These are phyloP conservation scores for Herpetomonas tarakana DNA, from an alignment of 208 protist genomes.

Conservation along the genomic window DNA sequence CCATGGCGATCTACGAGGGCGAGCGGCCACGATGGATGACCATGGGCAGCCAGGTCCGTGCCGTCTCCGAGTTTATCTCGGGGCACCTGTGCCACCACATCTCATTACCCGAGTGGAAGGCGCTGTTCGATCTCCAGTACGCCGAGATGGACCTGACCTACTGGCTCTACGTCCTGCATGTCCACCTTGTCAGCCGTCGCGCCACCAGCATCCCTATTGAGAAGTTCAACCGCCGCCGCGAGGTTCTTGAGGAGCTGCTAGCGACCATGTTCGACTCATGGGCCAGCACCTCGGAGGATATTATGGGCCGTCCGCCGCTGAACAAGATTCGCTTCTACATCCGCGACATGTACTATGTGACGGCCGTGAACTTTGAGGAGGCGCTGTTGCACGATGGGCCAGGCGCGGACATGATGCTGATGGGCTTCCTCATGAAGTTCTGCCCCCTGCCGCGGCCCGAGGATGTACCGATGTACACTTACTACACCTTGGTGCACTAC, in stretches of 20 bases:
- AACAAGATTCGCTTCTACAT: slow-evolving; percentile 89
- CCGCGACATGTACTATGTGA: slow-evolving; percentile 91
- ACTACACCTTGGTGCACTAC: slow-evolving; percentile 91
- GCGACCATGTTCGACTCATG: slow-evolving; percentile 88
- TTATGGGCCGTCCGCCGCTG: slow-evolving; percentile 84
- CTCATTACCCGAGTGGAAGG: slow-evolving; percentile 73
- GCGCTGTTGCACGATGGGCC: slow-evolving; percentile 76
- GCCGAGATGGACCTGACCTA: slow-evolving; percentile 89
- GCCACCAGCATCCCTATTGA: slow-evolving; percentile 85
- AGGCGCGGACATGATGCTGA: slow-evolving; percentile 82
- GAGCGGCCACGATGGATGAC: slow-evolving; percentile 81
- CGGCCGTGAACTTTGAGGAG: slow-evolving; percentile 88
- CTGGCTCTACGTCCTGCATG: slow-evolving; percentile 87
- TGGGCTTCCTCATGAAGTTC: slow-evolving; percentile 89
- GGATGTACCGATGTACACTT: slow-evolving; percentile 88
- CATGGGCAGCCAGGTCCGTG: slow-evolving; percentile 74
- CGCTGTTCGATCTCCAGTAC: slow-evolving; percentile 86
- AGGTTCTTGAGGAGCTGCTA: slow-evolving; percentile 86
- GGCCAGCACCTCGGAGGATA: slow-evolving; percentile 76
- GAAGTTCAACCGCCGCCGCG: slow-evolving; percentile 79
- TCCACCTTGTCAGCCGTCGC: slow-evolving; percentile 82
- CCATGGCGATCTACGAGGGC: slow-evolving; percentile 83
- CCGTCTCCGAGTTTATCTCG: slow-evolving; percentile 85
- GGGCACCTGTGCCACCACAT: slow-evolving; percentile 90
- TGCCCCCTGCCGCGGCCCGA: slow-evolving; percentile 82